Evolutionary conservation across 2,329 filamentous ascomycete genomes (phyloP).

Genomic region (Westerdykella aurantiaca): DNA sequence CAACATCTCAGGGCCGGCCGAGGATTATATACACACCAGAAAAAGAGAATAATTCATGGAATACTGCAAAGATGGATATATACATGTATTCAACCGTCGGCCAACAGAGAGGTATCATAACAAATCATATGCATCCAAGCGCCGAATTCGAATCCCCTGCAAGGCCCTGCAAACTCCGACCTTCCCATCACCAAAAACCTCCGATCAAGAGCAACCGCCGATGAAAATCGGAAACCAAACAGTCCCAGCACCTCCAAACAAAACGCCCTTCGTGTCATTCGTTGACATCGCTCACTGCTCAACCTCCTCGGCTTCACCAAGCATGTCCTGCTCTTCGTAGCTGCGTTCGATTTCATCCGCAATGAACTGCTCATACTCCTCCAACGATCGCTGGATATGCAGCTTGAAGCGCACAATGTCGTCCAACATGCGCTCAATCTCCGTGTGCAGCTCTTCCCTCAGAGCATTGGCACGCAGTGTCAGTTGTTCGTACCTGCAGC

Average conservation of each 20-base stretch:
- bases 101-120: background rate
- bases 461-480: conserved; percentile 76
- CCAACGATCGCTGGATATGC: conserved; percentile 84
- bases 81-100: too few relatives aligned
- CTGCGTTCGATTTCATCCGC: conserved; percentile 78
- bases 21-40: too few relatives aligned
- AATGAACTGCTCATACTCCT: conserved; percentile 91
- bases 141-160: background rate
- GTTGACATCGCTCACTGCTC: conserved; percentile 8
- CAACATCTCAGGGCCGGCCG: too few relatives aligned
- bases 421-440: conserved; percentile 92
- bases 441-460: conserved; percentile 95
- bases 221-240: too few relatives aligned
- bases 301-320: conserved; percentile 28
- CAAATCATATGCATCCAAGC: background rate
- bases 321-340: conserved; percentile 46
- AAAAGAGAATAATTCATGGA: too few relatives aligned
- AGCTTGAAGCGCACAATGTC: conserved; percentile 99
- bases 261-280: conserved; percentile 4
- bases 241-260: too few relatives aligned
- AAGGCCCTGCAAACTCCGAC: too few relatives aligned
- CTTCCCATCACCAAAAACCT: background rate
- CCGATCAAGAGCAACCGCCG: background rate
- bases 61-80: too few relatives aligned
- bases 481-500: conserved; percentile 77